Percentiles rank a stretch among this genome's conserved stretches.
Evolutionary conservation across 257 asterid species (phyloP).

Genomic region (Phtheirospermum japonicum): DNA sequence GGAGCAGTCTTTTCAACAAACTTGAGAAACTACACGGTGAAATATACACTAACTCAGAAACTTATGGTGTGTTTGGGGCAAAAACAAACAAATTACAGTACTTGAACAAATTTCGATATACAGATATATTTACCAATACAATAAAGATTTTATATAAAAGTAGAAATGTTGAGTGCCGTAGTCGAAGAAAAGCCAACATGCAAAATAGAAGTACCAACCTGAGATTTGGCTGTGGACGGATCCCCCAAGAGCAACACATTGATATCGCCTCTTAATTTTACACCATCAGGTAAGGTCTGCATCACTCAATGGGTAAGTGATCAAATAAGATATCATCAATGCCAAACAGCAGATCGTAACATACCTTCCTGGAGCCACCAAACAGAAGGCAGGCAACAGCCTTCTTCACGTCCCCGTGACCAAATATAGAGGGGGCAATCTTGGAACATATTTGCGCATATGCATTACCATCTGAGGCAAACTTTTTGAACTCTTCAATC

Average conservation of each 20-base stretch:
- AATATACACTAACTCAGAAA: conserved; percentile 5
- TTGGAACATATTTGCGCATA: conserved; percentile 78
- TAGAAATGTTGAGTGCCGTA: not conserved
- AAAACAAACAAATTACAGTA: not conserved
- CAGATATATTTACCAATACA: not conserved
- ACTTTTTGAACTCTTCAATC: conserved; percentile 78
- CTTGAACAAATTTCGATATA: not conserved
- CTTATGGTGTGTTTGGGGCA: not conserved
- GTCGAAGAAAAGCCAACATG: not conserved
- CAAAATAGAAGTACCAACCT: conserved; percentile 47
- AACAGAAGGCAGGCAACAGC: conserved; percentile 95
- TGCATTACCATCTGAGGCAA: conserved; percentile 75
- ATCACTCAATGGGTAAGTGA: conserved; percentile 30
- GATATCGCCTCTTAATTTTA: conserved; percentile 94
- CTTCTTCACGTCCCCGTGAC: conserved; percentile 82
- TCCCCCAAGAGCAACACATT: conserved; percentile 95
- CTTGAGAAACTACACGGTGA: conserved; percentile 72
- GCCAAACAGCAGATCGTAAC: conserved; percentile 12
- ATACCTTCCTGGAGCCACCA: conserved; percentile 98
- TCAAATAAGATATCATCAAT: conserved; percentile 14
- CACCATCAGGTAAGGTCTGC: conserved; percentile 85
- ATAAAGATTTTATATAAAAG: conserved; percentile 11
- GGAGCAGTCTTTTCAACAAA: conserved; percentile 99
- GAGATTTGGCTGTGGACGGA: conserved; percentile 99
- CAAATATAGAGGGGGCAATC: conserved; percentile 95